A percentile compares a stretch with the other conserved stretches of the same genome.
phyloP scores from a whole-genome alignment of 257 asterid genomes.

The Knoxia roxburghii region DNA sequence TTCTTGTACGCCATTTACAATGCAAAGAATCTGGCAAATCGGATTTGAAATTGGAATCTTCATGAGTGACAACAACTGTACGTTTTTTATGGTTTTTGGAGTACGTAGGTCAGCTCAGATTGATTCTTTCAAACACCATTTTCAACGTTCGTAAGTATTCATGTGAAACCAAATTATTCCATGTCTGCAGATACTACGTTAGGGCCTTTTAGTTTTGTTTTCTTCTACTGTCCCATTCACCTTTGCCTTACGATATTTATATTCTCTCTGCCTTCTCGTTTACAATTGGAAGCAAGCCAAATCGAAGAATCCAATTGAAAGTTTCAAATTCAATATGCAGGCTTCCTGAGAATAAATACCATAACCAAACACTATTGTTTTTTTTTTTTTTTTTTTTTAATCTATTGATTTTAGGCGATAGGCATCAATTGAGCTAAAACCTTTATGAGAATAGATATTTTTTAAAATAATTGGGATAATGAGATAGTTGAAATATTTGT shows the following conservation, averaged over 20 bases:
- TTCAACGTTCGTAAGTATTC: conserved; percentile 20
- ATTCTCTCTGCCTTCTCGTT: not conserved
- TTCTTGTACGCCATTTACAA: conserved; percentile 9
- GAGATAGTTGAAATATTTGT: too few relatives aligned
- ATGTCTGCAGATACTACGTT: not conserved
- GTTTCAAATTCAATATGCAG: too few relatives aligned
- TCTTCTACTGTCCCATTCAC: not conserved
- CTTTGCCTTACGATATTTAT: not conserved
- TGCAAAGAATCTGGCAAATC: not conserved
- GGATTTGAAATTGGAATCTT: conserved; percentile 8
- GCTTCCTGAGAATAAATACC: too few relatives aligned
- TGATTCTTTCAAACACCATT: conserved; percentile 26
- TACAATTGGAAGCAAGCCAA: not conserved
- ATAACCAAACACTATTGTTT: too few relatives aligned
- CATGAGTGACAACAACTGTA: conserved; percentile 6
- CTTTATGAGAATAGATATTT: too few relatives aligned
- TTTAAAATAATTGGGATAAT: too few relatives aligned
- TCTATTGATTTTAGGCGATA: too few relatives aligned
- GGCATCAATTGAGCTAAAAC: too few relatives aligned
- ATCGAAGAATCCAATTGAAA: conserved; percentile 2
- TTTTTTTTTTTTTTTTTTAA: too few relatives aligned
- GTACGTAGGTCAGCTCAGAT: not conserved
- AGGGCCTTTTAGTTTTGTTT: not conserved
- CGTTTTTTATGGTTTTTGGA: not conserved
- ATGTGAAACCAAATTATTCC: conserved; percentile 7